Conservation (phyloP, 2,329 filamentous ascomycete genomes). For the Talaromyces sp. region DNA sequence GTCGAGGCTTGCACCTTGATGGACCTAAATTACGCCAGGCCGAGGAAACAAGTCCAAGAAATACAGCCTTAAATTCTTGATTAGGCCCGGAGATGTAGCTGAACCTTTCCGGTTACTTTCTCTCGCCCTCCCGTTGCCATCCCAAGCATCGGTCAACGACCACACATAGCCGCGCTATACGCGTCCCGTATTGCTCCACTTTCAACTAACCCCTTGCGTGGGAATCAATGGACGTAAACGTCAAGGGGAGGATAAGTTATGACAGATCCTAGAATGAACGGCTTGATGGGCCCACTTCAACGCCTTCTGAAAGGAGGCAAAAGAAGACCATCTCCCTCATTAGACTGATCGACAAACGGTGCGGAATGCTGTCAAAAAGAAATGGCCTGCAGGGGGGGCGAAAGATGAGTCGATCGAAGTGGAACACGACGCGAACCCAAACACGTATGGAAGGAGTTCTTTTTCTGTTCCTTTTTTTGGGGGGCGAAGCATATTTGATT, state of each 20-base stretch:
- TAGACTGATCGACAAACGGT: conserved; percentile 17
- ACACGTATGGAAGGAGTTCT: not conserved
- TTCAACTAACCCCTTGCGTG: conserved; percentile 16
- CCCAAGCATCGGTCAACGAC: not conserved
- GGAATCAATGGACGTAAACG: conserved; percentile 6
- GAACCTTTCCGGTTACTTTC: not conserved
- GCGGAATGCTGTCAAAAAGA: conserved; percentile 19
- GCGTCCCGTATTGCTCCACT: conserved; percentile 10
- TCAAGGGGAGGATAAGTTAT: conserved; percentile 12
- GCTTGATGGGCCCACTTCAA: not conserved
- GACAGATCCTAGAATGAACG: conserved; percentile 15
- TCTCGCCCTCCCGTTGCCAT: not conserved
- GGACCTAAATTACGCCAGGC: too few species aligned
- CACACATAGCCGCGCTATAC: conserved; percentile 23
- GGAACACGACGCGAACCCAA: conserved; percentile 5
- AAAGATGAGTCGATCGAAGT: conserved; percentile 4
- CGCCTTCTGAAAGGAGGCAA: conserved; percentile 6
- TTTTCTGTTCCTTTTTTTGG: not conserved
- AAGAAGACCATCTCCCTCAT: not conserved
- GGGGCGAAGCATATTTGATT: not conserved
- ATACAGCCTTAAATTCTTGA: too few species aligned
- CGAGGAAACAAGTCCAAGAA: too few species aligned
- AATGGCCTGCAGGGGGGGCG: conserved; percentile 10
- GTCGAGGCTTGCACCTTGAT: too few species aligned
- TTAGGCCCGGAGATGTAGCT: too few species aligned